A percentile compares a stretch with the other conserved stretches of the same genome.
Conservation (phyloP, 2,329 filamentous ascomycete species). For the Cercospora beticola region DNA sequence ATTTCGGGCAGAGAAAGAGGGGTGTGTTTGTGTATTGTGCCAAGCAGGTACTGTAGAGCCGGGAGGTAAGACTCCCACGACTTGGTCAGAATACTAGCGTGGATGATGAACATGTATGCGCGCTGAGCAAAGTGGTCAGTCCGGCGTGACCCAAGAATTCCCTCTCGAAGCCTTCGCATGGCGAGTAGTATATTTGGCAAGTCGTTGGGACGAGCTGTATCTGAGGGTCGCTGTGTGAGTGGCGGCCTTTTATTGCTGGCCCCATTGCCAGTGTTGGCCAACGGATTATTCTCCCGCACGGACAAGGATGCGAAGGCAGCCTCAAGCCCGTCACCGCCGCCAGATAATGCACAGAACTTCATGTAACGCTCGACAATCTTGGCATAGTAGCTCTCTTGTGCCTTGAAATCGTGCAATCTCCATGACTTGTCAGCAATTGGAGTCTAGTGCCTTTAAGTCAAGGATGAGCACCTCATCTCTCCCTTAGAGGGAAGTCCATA, state of each 20-base stretch:
- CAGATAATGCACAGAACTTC: constrained; percentile 76
- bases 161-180: constrained; percentile 88
- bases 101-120: constrained; percentile 88
- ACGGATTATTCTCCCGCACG: constrained; percentile 29
- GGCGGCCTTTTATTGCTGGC: constrained; percentile 17
- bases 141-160: constrained; percentile 74
- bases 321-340: constrained; percentile 70
- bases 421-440: constrained; percentile 13
- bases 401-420: constrained; percentile 62
- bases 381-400: constrained; percentile 81
- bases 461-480: constrained; percentile 66
- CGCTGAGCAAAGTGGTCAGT: constrained; percentile 80
- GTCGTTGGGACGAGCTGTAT: constrained; percentile 56
- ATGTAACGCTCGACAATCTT: constrained; percentile 87
- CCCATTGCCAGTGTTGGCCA: constrained; percentile 1
- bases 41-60: constrained; percentile 76
- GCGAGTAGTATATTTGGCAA: constrained; percentile 75
- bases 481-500: constrained; percentile 90
- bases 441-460: neutral
- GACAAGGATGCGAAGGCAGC: constrained; percentile 69
- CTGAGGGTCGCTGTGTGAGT: constrained; percentile 15
- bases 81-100: constrained; percentile 74
- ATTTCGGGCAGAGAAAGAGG: constrained; percentile 69
- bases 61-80: constrained; percentile 89
- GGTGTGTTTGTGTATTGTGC: constrained; percentile 65